These are phyloP conservation scores for Rubia occidens DNA, from an alignment of 305 asterid genomes.

Conservation along the genomic window DNA sequence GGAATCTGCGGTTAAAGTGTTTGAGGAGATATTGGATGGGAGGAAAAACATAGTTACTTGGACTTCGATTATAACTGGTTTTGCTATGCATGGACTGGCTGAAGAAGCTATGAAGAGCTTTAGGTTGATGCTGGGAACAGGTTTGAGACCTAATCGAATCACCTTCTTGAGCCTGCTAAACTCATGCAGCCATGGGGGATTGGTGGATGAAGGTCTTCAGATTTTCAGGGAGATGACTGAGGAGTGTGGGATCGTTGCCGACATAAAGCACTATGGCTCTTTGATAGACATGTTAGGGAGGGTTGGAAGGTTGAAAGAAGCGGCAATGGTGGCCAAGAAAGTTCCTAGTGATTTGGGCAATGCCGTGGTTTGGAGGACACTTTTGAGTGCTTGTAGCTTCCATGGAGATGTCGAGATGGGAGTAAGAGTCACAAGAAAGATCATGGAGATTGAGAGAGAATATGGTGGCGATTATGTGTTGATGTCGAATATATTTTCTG, in stretches of 20 bases:
- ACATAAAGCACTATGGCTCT: slow-evolving; percentile 2
- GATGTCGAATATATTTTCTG: slow-evolving; percentile 4
- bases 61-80: slow-evolving; percentile 3
- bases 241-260: slow-evolving; percentile 3
- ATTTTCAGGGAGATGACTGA: slow-evolving; percentile 7
- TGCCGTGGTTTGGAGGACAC: slow-evolving; percentile 5
- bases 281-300: slow-evolving; percentile 8
- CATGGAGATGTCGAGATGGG: slow-evolving; percentile 11
- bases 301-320: slow-evolving; percentile 7
- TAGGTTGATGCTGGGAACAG: slow-evolving; percentile 4
- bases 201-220: slow-evolving; percentile 8
- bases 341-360: neutral
- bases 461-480: slow-evolving; percentile 6
- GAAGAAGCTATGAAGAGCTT: slow-evolving; percentile 4
- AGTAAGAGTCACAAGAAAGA: slow-evolving; percentile 4
- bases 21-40: slow-evolving; percentile 6
- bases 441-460: neutral
- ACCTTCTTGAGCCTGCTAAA: slow-evolving; percentile 5
- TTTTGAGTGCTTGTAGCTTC: slow-evolving; percentile 8
- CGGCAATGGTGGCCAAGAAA: neutral
- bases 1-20: neutral
- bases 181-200: slow-evolving; percentile 6
- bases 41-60: slow-evolving; percentile 6
- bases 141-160: slow-evolving; percentile 3
- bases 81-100: slow-evolving; percentile 8